These are phyloP conservation scores for Erysimum cheiranthoides DNA, from an alignment of 345 rosid species.

Conservation along the genomic window DNA sequence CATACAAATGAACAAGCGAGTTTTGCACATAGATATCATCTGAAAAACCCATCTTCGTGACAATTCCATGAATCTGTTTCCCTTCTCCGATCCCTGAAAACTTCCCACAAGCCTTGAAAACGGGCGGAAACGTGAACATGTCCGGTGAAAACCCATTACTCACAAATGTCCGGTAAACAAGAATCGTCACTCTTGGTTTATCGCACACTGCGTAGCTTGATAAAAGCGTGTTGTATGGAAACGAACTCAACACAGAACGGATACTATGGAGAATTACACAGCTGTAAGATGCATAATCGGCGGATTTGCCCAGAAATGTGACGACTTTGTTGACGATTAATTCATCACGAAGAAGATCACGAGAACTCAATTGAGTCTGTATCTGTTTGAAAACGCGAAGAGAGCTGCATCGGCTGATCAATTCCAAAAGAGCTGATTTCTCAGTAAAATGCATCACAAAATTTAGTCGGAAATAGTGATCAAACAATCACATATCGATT, in stretches of 20 bases:
- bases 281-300: slow-evolving; percentile 35
- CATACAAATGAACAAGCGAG: slow-evolving; percentile 47
- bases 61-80: slow-evolving; percentile 47
- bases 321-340: slow-evolving; percentile 39
- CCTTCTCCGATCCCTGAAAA: slow-evolving; percentile 45
- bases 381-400: slow-evolving; percentile 49
- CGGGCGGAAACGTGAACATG: slow-evolving; percentile 52
- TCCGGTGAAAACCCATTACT: slow-evolving; percentile 51
- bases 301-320: slow-evolving; percentile 35
- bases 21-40: slow-evolving; percentile 49
- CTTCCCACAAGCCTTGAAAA: slow-evolving; percentile 56
- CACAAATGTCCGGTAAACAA: slow-evolving; percentile 38
- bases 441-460: slow-evolving; percentile 30
- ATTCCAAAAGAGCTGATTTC: slow-evolving; percentile 38
- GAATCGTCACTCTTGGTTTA: slow-evolving; percentile 40
- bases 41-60: slow-evolving; percentile 44
- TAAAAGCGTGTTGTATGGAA: slow-evolving; percentile 42
- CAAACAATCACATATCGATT: neutral
- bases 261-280: slow-evolving; percentile 37
- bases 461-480: neutral
- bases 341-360: slow-evolving; percentile 37
- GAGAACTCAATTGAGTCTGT: slow-evolving; percentile 34
- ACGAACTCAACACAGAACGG: slow-evolving; percentile 35
- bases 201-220: slow-evolving; percentile 44
- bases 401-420: slow-evolving; percentile 41